These are phyloP conservation scores for Phytopythium oedochilum DNA, from an alignment of 352 stramenopile species.

Conservation along the genomic window DNA sequence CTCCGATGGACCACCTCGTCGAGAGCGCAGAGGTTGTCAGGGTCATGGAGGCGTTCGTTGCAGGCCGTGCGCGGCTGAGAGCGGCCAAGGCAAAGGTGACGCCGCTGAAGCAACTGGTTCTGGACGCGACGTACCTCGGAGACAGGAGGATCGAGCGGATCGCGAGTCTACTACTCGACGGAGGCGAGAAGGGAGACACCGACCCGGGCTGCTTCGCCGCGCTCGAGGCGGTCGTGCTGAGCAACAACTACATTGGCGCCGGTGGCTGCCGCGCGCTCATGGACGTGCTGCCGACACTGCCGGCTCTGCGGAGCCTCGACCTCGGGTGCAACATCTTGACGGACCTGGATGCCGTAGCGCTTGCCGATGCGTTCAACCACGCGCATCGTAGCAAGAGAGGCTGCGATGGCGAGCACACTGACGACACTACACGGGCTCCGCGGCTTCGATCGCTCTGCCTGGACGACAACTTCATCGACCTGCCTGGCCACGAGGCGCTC, in stretches of 20 bases:
- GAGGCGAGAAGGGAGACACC: background rate
- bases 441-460: conserved; percentile 16
- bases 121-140: conserved; percentile 57
- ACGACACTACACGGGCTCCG: background rate
- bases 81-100: background rate
- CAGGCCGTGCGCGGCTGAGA: conserved; percentile 1
- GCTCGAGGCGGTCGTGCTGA: conserved; percentile 33
- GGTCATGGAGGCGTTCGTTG: conserved; percentile 33
- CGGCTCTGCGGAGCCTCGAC: conserved; percentile 22
- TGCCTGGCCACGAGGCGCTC: conserved; percentile 17
- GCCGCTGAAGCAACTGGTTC: conserved; percentile 22
- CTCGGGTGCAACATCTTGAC: conserved; percentile 59
- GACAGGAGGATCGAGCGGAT: conserved; percentile 34
- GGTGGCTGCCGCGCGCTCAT: conserved; percentile 32
- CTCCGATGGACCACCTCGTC: conserved; percentile 52
- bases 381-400: background rate
- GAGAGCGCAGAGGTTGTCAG: conserved; percentile 41
- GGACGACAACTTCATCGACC: conserved; percentile 31
- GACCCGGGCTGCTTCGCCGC: conserved; percentile 17
- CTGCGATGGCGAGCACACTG: background rate
- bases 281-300: conserved; percentile 16
- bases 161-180: conserved; percentile 22
- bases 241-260: conserved; percentile 60
- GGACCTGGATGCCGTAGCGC: conserved; percentile 32
- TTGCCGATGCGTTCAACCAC: conserved; percentile 17